Evolutionary conservation across 1,139 yeast species (phyloP).

Genomic region (Saccharomyces hybrid): DNA sequence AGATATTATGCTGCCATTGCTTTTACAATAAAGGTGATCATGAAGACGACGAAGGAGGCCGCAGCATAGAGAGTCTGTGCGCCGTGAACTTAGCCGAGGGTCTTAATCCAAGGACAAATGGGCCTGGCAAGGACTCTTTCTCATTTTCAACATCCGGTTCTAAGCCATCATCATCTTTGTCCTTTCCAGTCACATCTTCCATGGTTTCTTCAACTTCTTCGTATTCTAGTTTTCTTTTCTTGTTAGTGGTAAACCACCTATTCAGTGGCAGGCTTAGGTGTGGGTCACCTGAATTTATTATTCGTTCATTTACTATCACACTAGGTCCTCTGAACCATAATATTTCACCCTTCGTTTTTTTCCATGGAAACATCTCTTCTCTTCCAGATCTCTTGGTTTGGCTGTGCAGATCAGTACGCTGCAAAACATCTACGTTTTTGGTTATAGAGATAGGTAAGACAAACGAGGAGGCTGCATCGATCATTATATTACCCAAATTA

Average conservation of each 20-base stretch:
- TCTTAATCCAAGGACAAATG: slow-evolving; percentile 24
- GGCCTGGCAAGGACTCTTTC: slow-evolving; percentile 16
- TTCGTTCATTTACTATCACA: slow-evolving; percentile 45
- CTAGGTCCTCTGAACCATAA: slow-evolving; percentile 85
- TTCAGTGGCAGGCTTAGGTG: slow-evolving; percentile 18
- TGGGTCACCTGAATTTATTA: slow-evolving; percentile 29
- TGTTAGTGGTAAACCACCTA: slow-evolving; percentile 15
- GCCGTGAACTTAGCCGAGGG: slow-evolving; percentile 29
- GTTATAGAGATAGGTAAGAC: slow-evolving; percentile 22
- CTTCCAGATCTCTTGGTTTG: slow-evolving; percentile 28
- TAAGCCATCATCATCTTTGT: slow-evolving; percentile 9
- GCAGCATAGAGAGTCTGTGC: slow-evolving; percentile 11
- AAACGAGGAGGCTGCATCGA: slow-evolving; percentile 25
- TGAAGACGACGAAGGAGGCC: not conserved
- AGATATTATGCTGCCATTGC: not conserved
- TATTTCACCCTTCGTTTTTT: slow-evolving; percentile 39
- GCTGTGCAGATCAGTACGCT: slow-evolving; percentile 24
- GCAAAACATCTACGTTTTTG: slow-evolving; percentile 21
- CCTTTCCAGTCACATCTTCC: slow-evolving; percentile 8
- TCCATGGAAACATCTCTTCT: slow-evolving; percentile 25
- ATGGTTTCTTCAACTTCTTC: slow-evolving; percentile 23
- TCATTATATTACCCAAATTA: slow-evolving; percentile 17
- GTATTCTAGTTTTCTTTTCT: slow-evolving; percentile 16
- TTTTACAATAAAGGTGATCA: not conserved
- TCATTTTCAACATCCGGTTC: slow-evolving; percentile 15